Evolutionary conservation across 441 rosid species (phyloP), one percentile per base, ranked within the genome.

Genomic region (Adansonia grandidieri): DNA sequence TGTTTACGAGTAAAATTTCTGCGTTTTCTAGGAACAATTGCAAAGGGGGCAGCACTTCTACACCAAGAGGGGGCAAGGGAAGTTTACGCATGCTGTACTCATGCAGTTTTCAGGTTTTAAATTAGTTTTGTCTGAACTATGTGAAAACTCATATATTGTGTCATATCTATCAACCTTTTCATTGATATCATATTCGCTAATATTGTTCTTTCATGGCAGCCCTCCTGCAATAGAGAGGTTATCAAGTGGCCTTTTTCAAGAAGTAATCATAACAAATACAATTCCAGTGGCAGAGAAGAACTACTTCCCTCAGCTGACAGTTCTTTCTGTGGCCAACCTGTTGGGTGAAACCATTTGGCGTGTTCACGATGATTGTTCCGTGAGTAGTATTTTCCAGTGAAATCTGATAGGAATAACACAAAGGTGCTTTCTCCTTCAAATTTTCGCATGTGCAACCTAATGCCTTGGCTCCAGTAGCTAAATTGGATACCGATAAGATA

Each of bases 31-130:
- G 98, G 98, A 51, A 94, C 98, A 37, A 94, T 94, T 80, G 86
- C 93, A 75, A 88, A 91, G 84, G 97, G 97, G 69, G 97, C 98
- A 44, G 96, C 89, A 67, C 91, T 94, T 56, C 83, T 94, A 78
- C 98, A 92, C 80, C 90, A 94, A 80, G 96, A 89, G 72, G 98
- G 97, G 69, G 97, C 98, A 42, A 84, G 95, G 67, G 98, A 94
- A 85, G 97, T 94, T 61, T 92, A 91, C 69, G 94, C 98, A 11
- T 94, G 98, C 87, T 86, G 90, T 82, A 94, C 95, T 0, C 98
- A 94, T 79, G 97, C 96, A 20, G 97, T 94, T 87, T 92, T 94
- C 81, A 90, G 93, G 94, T 92, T 83, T 32, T 17, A 71, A 40
- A 19, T 62, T 62, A 71, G 9, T 15, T 56, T 74, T 75, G 70